Base-by-base conservation (phyloP, 495 filamentous ascomycete species). In the Lichina pygmaea region DNA sequence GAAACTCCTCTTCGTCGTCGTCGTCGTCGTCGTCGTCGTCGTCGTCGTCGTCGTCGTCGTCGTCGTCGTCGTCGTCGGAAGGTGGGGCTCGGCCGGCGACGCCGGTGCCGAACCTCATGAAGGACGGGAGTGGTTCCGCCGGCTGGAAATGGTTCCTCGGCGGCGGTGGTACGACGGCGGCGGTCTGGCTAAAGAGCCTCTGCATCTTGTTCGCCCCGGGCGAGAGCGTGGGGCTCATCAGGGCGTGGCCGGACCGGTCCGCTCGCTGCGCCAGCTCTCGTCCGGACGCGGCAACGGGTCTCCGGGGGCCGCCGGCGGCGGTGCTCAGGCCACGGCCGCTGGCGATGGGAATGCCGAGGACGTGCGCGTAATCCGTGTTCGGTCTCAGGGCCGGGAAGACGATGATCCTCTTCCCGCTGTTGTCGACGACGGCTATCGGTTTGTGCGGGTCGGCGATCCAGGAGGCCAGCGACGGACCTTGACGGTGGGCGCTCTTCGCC, bases 361-460 rank as follows among this genome's bases (percentile, higher is more conserved):
- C 31, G 17, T 44, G 24, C 30, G 31, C 33, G 17, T 31, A 13
- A 41, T 32, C 46, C 6, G 43, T 34, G 34, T 48, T 46, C 6
- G 65, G 64, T 30, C 63, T 57, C 47, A 64, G 63, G 4, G 67
- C 67, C 7, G 67, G 68, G 39, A 67, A 69, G 37, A 84, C 79
- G 46, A 82, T 72, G 54, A 85, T 67, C 54, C 73, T 72, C 51
- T 78, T 77, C 34, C 77, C 75, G 38, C 65, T 66, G 48, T 70
- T 68, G 51, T 83, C 75, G 16, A 82, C 64, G 34, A 85, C 64
- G 4, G 78, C 80, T 45, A 81, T 74, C 9, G 79, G 76, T 53
- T 82, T 80, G 49, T 72, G 69, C 33, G 71, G 66, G 49, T 71
- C 65, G 36, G 64, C 63, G 36, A 62, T 56, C 47, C 68, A 71